These are phyloP conservation scores for Pichia sp. DNA, from an alignment of 1,139 yeast species.

Conservation along the genomic window DNA sequence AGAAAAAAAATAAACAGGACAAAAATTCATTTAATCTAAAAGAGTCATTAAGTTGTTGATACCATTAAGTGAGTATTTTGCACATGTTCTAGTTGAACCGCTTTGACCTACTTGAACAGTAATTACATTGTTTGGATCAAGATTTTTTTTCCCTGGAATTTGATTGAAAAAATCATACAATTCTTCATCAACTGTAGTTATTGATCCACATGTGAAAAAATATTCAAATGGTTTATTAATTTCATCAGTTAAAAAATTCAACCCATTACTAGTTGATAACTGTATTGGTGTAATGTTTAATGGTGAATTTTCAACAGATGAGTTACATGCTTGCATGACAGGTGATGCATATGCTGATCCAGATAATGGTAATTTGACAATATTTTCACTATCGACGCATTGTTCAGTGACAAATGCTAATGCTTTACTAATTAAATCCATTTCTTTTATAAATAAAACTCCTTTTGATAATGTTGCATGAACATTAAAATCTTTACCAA, in stretches of 20 bases:
- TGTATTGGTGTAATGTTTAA: not conserved
- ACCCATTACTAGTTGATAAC: not conserved
- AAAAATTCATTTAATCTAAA: slow-evolving; percentile 25
- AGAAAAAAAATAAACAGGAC: not conserved
- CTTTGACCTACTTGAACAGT: slow-evolving; percentile 65
- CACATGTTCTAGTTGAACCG: slow-evolving; percentile 32
- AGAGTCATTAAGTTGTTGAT: slow-evolving; percentile 66
- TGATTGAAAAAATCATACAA: slow-evolving; percentile 55
- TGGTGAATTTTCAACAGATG: slow-evolving; percentile 7
- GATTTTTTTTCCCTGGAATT: not conserved
- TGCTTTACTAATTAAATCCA: slow-evolving; percentile 48
- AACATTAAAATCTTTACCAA: slow-evolving; percentile 48
- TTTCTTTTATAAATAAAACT: slow-evolving; percentile 61
- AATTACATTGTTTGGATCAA: slow-evolving; percentile 37
- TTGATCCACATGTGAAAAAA: slow-evolving; percentile 60
- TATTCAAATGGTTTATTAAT: slow-evolving; percentile 29
- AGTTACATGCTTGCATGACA: slow-evolving; percentile 18
- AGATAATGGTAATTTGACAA: slow-evolving; percentile 14
- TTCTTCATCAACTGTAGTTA: slow-evolving; percentile 65
- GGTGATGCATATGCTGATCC: slow-evolving; percentile 23
- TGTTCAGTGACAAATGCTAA: slow-evolving; percentile 38
- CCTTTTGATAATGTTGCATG: slow-evolving; percentile 74
- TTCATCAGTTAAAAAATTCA: not conserved
- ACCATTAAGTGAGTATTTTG: slow-evolving; percentile 67
- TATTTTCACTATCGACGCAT: slow-evolving; percentile 16